phyloP scores from a whole-genome alignment of 2,329 filamentous ascomycete species.

The Cercospora nicotianae region DNA sequence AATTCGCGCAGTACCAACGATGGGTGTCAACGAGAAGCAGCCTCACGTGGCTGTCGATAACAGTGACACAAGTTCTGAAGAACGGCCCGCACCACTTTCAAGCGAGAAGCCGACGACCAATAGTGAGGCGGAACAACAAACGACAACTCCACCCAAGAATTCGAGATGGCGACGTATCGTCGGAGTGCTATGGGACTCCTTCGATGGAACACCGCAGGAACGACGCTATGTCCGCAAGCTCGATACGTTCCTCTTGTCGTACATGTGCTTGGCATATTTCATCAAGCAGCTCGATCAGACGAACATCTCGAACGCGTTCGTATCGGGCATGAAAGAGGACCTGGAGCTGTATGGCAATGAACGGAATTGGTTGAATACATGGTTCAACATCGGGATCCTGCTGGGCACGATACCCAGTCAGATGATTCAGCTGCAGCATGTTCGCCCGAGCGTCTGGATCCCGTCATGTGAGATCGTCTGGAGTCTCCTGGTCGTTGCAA shows the following conservation, averaged over 20 bases:
- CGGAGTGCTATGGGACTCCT: constrained; percentile 14
- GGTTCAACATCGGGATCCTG: constrained; percentile 22
- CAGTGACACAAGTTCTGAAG: not conserved
- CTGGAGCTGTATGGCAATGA: constrained; percentile 14
- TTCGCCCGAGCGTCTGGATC: constrained; percentile 52
- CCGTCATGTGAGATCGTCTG: constrained; percentile 51
- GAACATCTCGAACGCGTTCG: constrained; percentile 41
- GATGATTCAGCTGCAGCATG: constrained; percentile 48
- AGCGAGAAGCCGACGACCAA: constrained; percentile 1
- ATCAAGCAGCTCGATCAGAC: constrained; percentile 21
- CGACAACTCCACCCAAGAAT: not conserved
- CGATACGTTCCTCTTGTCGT: constrained; percentile 14
- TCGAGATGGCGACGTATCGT: constrained; percentile 17
- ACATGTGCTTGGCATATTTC: constrained; percentile 18
- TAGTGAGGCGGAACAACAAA: constrained; percentile 4
- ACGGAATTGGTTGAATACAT: constrained; percentile 19
- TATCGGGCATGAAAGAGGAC: constrained; percentile 46
- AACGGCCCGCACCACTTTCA: not conserved
- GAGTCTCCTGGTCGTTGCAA: constrained; percentile 39
- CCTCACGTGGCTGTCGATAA: constrained; percentile 3
- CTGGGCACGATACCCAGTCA: constrained; percentile 19
- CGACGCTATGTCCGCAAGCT: constrained; percentile 18
- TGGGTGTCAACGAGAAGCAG: constrained; percentile 7
- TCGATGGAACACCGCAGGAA: constrained; percentile 17
- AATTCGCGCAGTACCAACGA: not conserved